These are phyloP conservation scores for Strobilomyces confusus DNA, from an alignment of 768 basidiomycete genomes.

Conservation along the genomic window DNA sequence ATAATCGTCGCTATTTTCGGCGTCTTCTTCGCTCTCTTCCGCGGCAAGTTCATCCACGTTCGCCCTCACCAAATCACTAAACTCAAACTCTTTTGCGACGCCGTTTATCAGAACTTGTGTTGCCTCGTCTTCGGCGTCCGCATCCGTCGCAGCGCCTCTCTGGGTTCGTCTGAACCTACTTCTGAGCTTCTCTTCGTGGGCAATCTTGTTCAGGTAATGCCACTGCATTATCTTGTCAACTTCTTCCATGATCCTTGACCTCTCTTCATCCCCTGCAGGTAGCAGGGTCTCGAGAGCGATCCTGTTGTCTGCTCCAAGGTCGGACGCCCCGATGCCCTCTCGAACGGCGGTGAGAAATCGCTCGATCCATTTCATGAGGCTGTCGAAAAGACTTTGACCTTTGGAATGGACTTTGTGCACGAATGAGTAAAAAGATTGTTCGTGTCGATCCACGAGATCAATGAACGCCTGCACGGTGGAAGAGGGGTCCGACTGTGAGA, in stretches of 20 bases:
- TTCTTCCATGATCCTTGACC: constrained; percentile 74
- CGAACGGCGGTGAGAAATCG: constrained; percentile 87
- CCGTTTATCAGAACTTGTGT: constrained; percentile 74
- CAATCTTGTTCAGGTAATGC: constrained; percentile 91
- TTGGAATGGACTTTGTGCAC: constrained; percentile 99
- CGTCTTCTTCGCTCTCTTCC: constrained; percentile 56
- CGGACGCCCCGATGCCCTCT: constrained; percentile 67
- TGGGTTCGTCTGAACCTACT: constrained; percentile 70
- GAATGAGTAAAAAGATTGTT: constrained; percentile 93
- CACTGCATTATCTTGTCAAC: constrained; percentile 87
- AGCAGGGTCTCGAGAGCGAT: constrained; percentile 87
- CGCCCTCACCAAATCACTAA: constrained; percentile 73
- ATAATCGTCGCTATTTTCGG: constrained; percentile 37
- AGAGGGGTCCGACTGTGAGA: constrained; percentile 78
- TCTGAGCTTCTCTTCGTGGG: constrained; percentile 90
- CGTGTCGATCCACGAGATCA: constrained; percentile 88
- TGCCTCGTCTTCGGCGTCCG: constrained; percentile 75
- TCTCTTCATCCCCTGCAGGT: constrained; percentile 75
- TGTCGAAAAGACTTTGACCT: constrained; percentile 89
- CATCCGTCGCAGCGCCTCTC: constrained; percentile 39
- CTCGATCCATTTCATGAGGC: constrained; percentile 96
- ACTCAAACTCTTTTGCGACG: constrained; percentile 76
- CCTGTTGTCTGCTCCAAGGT: constrained; percentile 8
- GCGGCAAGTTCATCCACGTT: constrained; percentile 81
- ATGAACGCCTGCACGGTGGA: constrained; percentile 91